Conservation (phyloP, 2,329 filamentous ascomycete species). For the Cladophialophora psammophila region DNA sequence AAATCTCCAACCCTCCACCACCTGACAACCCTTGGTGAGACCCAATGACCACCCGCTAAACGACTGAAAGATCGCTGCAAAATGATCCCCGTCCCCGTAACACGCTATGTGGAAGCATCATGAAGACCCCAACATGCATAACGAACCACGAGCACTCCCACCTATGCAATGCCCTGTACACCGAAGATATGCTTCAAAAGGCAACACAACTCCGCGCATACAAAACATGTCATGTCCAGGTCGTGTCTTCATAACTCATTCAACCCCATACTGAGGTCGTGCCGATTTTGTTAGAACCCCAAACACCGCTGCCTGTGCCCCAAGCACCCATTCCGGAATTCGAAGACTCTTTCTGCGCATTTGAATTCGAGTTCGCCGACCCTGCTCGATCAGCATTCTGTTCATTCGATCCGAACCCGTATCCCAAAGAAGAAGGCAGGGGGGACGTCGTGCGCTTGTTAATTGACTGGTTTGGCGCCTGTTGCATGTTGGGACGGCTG, state of each 20-base stretch:
- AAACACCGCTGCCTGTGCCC: slow-evolving; percentile 81
- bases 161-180: slow-evolving; percentile 34
- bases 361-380: slow-evolving; percentile 66
- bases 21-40: slow-evolving; percentile 17
- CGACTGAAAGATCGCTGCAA: slow-evolving; percentile 22
- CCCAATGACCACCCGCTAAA: slow-evolving; percentile 19
- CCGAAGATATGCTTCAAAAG: slow-evolving; percentile 36
- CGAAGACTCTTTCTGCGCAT: slow-evolving; percentile 56
- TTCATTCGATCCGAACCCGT: slow-evolving; percentile 52
- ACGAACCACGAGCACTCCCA: slow-evolving; percentile 27
- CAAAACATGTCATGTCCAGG: slow-evolving; percentile 31
- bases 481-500: slow-evolving; percentile 75
- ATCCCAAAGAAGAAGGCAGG: slow-evolving; percentile 84
- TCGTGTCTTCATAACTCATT: slow-evolving; percentile 37
- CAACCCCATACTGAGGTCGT: slow-evolving; percentile 96
- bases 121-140: slow-evolving; percentile 33
- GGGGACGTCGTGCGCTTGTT: slow-evolving; percentile 89
- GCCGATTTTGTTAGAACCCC: slow-evolving; percentile 82
- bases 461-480: slow-evolving; percentile 63
- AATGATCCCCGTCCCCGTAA: slow-evolving; percentile 12
- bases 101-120: slow-evolving; percentile 37
- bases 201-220: slow-evolving; percentile 37
- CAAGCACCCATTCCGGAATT: slow-evolving; percentile 66
- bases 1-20: slow-evolving; percentile 18
- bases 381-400: slow-evolving; percentile 62